Evolutionary conservation across 441 rosid genomes (phyloP).

Genomic region (Daphne laureola): DNA sequence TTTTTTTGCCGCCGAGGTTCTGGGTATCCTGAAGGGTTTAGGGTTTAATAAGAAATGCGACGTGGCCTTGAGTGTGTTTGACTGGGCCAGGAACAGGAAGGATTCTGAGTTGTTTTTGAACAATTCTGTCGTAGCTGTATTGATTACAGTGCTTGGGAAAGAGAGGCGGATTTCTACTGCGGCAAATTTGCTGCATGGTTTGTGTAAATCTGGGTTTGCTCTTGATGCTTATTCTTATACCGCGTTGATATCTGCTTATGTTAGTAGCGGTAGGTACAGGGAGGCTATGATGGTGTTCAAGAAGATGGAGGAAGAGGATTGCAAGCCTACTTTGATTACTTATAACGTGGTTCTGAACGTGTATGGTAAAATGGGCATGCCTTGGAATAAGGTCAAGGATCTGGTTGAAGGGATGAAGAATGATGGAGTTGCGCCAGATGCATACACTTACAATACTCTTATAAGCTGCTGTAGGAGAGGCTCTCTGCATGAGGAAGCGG

Average conservation of each 20-base stretch:
- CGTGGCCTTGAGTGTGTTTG: conserved; percentile 58
- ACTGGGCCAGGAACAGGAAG: conserved; percentile 55
- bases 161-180: conserved; percentile 54
- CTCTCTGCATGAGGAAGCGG: conserved; percentile 74
- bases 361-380: conserved; percentile 92
- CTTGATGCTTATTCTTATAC: conserved; percentile 78
- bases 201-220: conserved; percentile 45
- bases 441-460: conserved; percentile 74
- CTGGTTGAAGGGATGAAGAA: conserved; percentile 58
- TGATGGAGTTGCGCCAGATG: conserved; percentile 57
- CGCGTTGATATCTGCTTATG: conserved; percentile 61
- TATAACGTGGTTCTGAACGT: conserved; percentile 79
- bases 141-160: conserved; percentile 59
- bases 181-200: conserved; percentile 40
- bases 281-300: conserved; percentile 64
- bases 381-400: conserved; percentile 70
- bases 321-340: conserved; percentile 71
- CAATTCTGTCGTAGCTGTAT: conserved; percentile 56
- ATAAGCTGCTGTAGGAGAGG: conserved; percentile 83
- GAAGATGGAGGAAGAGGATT: conserved; percentile 82
- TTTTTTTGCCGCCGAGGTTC: conserved; percentile 33
- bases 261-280: conserved; percentile 68
- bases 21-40: conserved; percentile 72
- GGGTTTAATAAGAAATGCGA: conserved; percentile 59
- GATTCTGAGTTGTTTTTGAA: conserved; percentile 31